Base-by-base conservation (phyloP, 257 asterid species). In the Solanum arcanum region DNA sequence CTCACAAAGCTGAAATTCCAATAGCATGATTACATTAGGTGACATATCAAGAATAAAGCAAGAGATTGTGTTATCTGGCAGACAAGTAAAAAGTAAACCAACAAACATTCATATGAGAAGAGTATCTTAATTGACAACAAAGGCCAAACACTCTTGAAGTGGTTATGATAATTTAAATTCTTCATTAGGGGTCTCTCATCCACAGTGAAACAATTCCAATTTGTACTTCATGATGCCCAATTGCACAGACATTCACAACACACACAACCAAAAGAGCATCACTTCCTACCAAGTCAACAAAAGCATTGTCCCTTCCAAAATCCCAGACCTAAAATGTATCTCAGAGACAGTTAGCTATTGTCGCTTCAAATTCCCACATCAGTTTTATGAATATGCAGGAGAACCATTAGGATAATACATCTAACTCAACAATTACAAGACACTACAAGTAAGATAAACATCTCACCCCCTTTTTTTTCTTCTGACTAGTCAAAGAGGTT, bases 1-100 rank as follows among this genome's bases (percentile, higher is more conserved):
- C 99, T 97, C 86, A 97, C 99, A 85, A 97, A 97, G 92, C 99
- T 97, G 97, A 88, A 88, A 86, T 83, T 83, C 66, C 8, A 87
- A 88, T 41, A 74, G 13, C 72, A 47, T 11, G 81, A 23, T 18
- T 27, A 66, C 74, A 42, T 85, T 49, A 66, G 60, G 66, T 73
- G 88, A 87, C 46, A 83, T 23, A 33, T 69, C 70, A 86, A 7
- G 25, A 18, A 74, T 47, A 78, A 86, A 47, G 25, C n/a, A 56
- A 69, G 64, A 59, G 41, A 78, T 27, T 15, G 29, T 42, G 56
- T 37, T 25, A 78, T 27, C 39, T 46, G 27, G 73, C 14, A 27
- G 12, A 41, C 27, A 69, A 83, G 52, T 13, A 69, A 18, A 12
- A 69, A 9, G 41, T 42, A 46, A 70, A 9, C 62, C 78, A n/a